These are phyloP conservation scores for Ophiostoma himal-ulmi DNA, from an alignment of 2,329 filamentous ascomycete genomes.

Conservation along the genomic window DNA sequence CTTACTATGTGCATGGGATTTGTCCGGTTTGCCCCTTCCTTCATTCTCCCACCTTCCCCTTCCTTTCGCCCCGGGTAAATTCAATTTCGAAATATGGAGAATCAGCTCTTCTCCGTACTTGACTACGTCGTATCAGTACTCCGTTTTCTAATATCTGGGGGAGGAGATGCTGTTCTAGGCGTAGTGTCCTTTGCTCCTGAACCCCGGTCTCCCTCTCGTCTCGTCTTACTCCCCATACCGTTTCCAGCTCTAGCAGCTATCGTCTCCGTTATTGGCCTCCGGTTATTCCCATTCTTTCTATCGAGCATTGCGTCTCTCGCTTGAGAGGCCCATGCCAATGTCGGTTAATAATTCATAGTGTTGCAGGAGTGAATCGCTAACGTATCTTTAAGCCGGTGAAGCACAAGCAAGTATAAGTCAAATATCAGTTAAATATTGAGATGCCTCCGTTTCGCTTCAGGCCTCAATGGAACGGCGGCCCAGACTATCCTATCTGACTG, in stretches of 20 bases:
- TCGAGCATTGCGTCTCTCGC: not conserved
- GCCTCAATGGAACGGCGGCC: not conserved
- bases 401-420: not conserved
- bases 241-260: no score
- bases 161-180: constrained; percentile 3
- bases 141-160: not conserved
- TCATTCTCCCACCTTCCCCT: not conserved
- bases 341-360: not conserved
- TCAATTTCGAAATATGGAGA: not conserved
- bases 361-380: not conserved
- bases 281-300: not conserved
- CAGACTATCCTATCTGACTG: constrained; percentile 1
- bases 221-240: not conserved
- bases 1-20: not conserved
- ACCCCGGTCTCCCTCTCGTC: not conserved
- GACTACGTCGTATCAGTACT: not conserved
- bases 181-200: not conserved
- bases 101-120: not conserved
- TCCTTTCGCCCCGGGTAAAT: constrained; percentile 1
- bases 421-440: not conserved
- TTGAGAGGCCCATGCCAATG: not conserved
- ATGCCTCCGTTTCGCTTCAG: constrained; percentile 1
- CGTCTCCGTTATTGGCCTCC: not conserved
- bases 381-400: not conserved
- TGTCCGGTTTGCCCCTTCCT: constrained; percentile 4